Conservation (phyloP, 2,329 filamentous ascomycete species). For the Aspergillus sp. region DNA sequence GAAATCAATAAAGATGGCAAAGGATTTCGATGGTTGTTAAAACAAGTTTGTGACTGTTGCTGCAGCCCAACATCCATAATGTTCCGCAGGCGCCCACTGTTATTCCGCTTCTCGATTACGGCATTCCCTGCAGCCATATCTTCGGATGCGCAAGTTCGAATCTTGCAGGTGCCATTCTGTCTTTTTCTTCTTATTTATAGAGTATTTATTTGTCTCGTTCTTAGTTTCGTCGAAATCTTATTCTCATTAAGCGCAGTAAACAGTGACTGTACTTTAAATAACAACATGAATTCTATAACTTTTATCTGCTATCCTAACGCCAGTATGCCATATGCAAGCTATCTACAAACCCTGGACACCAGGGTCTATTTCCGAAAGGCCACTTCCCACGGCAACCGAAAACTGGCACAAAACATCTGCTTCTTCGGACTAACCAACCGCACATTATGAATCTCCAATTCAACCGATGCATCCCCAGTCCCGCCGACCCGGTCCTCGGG, state of each 20-base stretch:
- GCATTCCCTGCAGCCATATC: neutral
- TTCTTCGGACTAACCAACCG: constrained; percentile 88
- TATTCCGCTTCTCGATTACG: neutral
- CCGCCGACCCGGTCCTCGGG: constrained; percentile 43
- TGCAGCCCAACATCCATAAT: too few species aligned
- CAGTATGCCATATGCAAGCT: too few species aligned
- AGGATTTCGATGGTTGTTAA: too few species aligned
- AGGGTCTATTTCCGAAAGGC: constrained; percentile 51
- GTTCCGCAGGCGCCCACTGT: too few species aligned
- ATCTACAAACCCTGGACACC: too few species aligned
- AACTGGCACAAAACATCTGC: constrained; percentile 93
- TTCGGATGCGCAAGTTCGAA: constrained; percentile 1
- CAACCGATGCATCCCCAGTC: constrained; percentile 51
- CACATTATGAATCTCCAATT: constrained; percentile 55
- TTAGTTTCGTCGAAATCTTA: neutral
- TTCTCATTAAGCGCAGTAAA: too few species aligned
- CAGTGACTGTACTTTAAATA: too few species aligned
- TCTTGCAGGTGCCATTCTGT: neutral
- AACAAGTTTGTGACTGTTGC: too few species aligned
- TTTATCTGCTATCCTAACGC: too few species aligned
- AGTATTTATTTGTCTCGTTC: too few species aligned
- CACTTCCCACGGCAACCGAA: constrained; percentile 72
- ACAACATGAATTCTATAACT: too few species aligned
- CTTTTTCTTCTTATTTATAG: neutral
- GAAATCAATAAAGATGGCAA: too few species aligned